Evolutionary conservation across 129 eudicot species (phyloP).

Genomic region (Tagetes patula): DNA sequence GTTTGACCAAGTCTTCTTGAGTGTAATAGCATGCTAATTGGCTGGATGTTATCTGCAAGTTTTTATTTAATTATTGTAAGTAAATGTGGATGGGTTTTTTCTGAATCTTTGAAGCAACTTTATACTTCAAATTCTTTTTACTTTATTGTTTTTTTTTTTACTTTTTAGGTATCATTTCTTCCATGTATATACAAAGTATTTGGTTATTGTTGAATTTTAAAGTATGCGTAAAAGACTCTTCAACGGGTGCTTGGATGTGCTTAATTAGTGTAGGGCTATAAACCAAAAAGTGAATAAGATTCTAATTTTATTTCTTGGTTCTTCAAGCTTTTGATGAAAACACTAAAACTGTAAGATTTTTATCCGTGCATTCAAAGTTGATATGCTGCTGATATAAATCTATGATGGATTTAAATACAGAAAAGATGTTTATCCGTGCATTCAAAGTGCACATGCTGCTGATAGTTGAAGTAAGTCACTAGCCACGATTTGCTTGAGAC

Average conservation of each 20-base stretch:
- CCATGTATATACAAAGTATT: not conserved
- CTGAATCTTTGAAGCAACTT: not conserved
- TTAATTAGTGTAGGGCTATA: not conserved
- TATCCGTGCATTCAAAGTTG: not conserved
- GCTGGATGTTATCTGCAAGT: not conserved
- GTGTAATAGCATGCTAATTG: not conserved
- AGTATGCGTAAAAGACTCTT: not conserved
- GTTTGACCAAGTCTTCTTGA: not conserved
- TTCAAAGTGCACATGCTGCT: slow-evolving; percentile 3
- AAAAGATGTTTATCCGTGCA: not conserved
- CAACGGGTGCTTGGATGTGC: not conserved
- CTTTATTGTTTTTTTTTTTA: not conserved
- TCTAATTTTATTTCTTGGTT: not conserved
- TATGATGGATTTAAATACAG: not conserved
- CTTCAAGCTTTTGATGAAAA: not conserved
- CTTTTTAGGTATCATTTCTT: not conserved
- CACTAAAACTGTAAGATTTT: not conserved
- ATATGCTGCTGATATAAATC: not conserved
- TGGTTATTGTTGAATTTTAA: not conserved
- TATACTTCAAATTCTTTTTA: not conserved
- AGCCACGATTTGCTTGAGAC: slow-evolving; percentile 23
- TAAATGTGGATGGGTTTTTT: not conserved
- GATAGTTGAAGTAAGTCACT: not conserved
- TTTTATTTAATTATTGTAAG: not conserved
- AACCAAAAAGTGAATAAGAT: not conserved